Percentiles rank a stretch among this genome's conserved stretches.
Conservation (phyloP, 352 stramenopile genomes). For the Plasmopara muralis region DNA sequence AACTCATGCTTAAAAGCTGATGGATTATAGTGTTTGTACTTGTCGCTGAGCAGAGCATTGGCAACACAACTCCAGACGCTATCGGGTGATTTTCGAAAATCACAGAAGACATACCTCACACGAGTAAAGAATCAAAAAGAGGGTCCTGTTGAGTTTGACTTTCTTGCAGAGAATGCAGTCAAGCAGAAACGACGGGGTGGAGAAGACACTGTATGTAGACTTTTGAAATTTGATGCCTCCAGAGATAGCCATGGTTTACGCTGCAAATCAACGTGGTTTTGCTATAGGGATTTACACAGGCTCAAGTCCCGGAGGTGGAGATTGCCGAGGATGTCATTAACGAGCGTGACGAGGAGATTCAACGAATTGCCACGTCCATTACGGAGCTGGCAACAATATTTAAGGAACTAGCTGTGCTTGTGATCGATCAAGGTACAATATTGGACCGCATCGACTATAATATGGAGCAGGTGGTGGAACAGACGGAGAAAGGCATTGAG, state of each 20-base stretch:
- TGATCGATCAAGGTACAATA: conserved; percentile 99
- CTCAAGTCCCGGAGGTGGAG: conserved; percentile 95
- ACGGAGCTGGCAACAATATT: conserved; percentile 99
- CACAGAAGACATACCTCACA: conserved; percentile 97
- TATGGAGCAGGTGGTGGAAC: conserved; percentile 99
- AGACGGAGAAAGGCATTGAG: conserved; percentile 97
- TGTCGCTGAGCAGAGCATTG: conserved; percentile 49
- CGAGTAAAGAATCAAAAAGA: conserved; percentile 96
- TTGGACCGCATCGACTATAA: conserved; percentile 99
- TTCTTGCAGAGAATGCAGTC: conserved; percentile 71
- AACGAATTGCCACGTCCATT: conserved; percentile 98
- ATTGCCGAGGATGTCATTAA: conserved; percentile 94
- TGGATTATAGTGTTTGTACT: neutral
- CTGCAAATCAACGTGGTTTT: neutral
- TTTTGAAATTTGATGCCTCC: neutral
- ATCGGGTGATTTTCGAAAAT: conserved; percentile 94
- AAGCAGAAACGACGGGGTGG: conserved; percentile 46
- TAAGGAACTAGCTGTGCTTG: conserved; percentile 98
- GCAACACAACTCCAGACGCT: conserved; percentile 97
- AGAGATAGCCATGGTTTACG: neutral
- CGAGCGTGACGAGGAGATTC: conserved; percentile 93
- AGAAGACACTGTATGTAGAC: conserved; percentile 17
- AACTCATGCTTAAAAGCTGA: conserved; percentile 1
- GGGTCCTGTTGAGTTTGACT: conserved; percentile 89
- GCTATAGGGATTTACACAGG: conserved; percentile 86